A percentile compares a stretch with the other conserved stretches of the same genome.
These are phyloP conservation scores for Linum lewisii DNA, from an alignment of 345 rosid species.

Conservation along the genomic window DNA sequence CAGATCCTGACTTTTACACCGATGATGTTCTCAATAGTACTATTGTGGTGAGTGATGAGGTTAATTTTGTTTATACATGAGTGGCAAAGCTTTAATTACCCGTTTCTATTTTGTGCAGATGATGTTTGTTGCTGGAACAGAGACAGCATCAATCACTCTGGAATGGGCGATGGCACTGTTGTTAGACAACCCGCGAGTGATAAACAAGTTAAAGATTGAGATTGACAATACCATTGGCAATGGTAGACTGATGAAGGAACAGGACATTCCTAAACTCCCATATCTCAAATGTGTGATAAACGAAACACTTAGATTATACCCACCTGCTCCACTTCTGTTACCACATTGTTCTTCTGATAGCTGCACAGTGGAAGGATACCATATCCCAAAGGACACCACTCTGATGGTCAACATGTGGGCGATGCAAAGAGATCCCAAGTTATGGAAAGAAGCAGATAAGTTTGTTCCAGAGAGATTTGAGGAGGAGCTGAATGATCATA, in stretches of 20 bases:
- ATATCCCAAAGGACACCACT: conserved; percentile 34
- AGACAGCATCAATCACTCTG: conserved; percentile 29
- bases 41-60: conserved; percentile 18
- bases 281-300: conserved; percentile 46
- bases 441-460: conserved; percentile 38
- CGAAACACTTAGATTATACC: conserved; percentile 50
- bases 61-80: too few species aligned
- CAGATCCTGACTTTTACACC: conserved; percentile 40
- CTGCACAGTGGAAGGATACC: conserved; percentile 35
- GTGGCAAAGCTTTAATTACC: too few species aligned
- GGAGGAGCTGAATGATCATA: conserved; percentile 12
- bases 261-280: conserved; percentile 39
- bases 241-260: conserved; percentile 31
- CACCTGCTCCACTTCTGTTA: conserved; percentile 40
- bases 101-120: conserved; percentile 14
- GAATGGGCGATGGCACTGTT: conserved; percentile 64
- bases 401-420: conserved; percentile 42
- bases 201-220: conserved; percentile 41
- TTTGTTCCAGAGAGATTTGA: conserved; percentile 59
- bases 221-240: conserved; percentile 28
- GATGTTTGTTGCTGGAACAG: conserved; percentile 49
- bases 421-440: conserved; percentile 39
- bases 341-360: conserved; percentile 43
- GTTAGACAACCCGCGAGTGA: conserved; percentile 34
- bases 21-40: conserved; percentile 39